Conservation (phyloP, 1,284 basidiomycete genomes). For the Melampsora larici-populina region DNA sequence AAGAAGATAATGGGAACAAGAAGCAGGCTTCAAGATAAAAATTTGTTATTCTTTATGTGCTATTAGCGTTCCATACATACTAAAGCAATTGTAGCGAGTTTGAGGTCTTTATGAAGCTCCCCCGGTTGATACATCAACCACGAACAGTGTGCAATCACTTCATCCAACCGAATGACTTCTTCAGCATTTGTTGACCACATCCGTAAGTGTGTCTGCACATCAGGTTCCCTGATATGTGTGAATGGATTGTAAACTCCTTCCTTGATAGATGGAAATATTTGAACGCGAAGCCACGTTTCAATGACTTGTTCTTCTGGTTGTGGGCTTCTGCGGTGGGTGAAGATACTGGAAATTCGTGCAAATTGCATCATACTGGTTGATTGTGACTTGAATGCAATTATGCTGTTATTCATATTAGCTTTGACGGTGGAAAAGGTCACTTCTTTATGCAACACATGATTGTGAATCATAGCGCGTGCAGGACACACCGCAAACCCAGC, state of each 20-base stretch:
- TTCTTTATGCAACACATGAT: neutral
- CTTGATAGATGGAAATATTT: neutral
- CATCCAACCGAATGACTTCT: neutral
- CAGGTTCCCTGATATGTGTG: neutral
- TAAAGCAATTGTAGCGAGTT: neutral
- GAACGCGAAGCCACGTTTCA: neutral
- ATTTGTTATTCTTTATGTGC: too few relatives aligned
- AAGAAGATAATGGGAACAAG: too few relatives aligned
- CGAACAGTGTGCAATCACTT: slow-evolving; percentile 17
- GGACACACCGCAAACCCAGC: neutral
- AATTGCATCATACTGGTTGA: neutral
- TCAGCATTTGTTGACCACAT: neutral
- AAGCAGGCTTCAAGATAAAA: too few relatives aligned
- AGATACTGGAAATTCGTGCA: neutral
- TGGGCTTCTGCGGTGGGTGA: neutral
- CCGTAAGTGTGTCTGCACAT: neutral
- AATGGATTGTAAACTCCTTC: neutral
- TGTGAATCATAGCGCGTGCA: neutral
- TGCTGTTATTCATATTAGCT: neutral
- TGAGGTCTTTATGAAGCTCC: slow-evolving; percentile 1
- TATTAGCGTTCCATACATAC: neutral
- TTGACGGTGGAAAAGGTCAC: neutral
- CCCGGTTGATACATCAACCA: slow-evolving; percentile 2
- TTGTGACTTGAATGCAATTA: neutral
- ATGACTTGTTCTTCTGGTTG: neutral